Evolutionary conservation across 306 rosid genomes (phyloP).

Genomic region (Alnus glutinosa): DNA sequence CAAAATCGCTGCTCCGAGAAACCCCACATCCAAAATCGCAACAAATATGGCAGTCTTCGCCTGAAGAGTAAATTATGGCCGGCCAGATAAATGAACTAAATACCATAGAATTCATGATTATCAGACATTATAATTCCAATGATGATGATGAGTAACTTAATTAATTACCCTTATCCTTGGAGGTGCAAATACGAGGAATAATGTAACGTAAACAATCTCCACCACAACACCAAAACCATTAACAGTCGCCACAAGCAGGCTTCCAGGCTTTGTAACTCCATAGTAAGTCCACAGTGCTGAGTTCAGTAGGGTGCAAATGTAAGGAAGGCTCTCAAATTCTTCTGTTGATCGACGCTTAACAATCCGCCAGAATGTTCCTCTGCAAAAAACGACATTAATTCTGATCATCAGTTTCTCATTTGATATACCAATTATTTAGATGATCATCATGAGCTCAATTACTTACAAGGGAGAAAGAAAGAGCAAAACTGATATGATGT

Average conservation of each 20-base stretch:
- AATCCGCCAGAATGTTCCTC: slow-evolving; percentile 40
- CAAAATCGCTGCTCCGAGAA: slow-evolving; percentile 27
- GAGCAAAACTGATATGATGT: slow-evolving; percentile 39
- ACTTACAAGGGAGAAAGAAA: slow-evolving; percentile 43
- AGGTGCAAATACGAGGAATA: slow-evolving; percentile 40
- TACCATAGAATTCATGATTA: too few relatives aligned
- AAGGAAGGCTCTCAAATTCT: slow-evolving; percentile 48
- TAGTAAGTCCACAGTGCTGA: slow-evolving; percentile 48
- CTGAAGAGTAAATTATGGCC: slow-evolving; percentile 1
- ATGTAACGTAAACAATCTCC: slow-evolving; percentile 31
- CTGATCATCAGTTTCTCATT: too few relatives aligned
- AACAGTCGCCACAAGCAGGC: slow-evolving; percentile 28
- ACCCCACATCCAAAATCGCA: slow-evolving; percentile 35
- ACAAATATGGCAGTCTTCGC: slow-evolving; percentile 24
- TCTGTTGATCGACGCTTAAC: slow-evolving; percentile 37
- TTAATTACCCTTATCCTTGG: slow-evolving; percentile 29
- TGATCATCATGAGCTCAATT: too few relatives aligned
- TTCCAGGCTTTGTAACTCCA: background rate
- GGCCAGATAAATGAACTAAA: too few relatives aligned
- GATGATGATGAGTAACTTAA: too few relatives aligned
- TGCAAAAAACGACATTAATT: background rate
- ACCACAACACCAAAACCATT: slow-evolving; percentile 39
- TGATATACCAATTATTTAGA: too few relatives aligned
- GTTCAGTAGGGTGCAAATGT: slow-evolving; percentile 40
- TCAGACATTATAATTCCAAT: too few relatives aligned